Percentiles rank a stretch among this genome's conserved stretches.
phyloP scores from a whole-genome alignment of 352 stramenopile genomes.

The Phytophthora aleatoria region DNA sequence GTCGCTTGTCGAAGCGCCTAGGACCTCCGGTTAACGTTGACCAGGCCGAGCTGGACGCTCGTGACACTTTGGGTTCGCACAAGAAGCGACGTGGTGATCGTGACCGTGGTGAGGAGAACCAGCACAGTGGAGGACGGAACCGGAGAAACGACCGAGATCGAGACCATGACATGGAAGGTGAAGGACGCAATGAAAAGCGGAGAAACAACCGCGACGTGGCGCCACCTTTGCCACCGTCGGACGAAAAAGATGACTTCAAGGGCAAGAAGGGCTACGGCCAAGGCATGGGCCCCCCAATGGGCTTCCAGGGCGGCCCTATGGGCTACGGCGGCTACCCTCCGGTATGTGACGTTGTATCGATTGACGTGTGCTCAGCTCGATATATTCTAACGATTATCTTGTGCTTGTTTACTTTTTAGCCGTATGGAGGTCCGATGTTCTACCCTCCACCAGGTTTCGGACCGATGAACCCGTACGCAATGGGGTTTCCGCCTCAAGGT shows the following conservation, averaged over 20 bases:
- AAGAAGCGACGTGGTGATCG: slow-evolving; percentile 65
- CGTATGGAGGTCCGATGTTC: slow-evolving; percentile 76
- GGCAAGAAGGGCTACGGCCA: slow-evolving; percentile 33
- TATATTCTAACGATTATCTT: slow-evolving; percentile 16
- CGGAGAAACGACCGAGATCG: slow-evolving; percentile 31
- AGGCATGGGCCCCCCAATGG: slow-evolving; percentile 49
- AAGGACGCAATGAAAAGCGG: slow-evolving; percentile 27
- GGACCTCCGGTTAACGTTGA: slow-evolving; percentile 80
- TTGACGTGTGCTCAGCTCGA: neutral
- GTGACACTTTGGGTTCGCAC: slow-evolving; percentile 55
- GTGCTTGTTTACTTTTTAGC: slow-evolving; percentile 32
- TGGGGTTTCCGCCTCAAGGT: slow-evolving; percentile 71
- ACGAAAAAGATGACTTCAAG: slow-evolving; percentile 26
- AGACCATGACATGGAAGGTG: slow-evolving; percentile 36
- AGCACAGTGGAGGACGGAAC: slow-evolving; percentile 24
- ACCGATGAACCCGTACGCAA: slow-evolving; percentile 71
- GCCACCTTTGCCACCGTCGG: slow-evolving; percentile 39
- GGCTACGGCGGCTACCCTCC: slow-evolving; percentile 65
- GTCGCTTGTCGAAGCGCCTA: slow-evolving; percentile 55
- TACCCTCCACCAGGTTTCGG: slow-evolving; percentile 67
- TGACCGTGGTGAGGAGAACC: slow-evolving; percentile 35
- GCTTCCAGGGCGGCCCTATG: slow-evolving; percentile 65
- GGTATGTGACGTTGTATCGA: slow-evolving; percentile 41
- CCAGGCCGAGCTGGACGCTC: slow-evolving; percentile 75
- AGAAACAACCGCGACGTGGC: slow-evolving; percentile 30